Conservation (phyloP, 371 early-diverging fungal genomes). For the Choanephora cucurbitarum region DNA sequence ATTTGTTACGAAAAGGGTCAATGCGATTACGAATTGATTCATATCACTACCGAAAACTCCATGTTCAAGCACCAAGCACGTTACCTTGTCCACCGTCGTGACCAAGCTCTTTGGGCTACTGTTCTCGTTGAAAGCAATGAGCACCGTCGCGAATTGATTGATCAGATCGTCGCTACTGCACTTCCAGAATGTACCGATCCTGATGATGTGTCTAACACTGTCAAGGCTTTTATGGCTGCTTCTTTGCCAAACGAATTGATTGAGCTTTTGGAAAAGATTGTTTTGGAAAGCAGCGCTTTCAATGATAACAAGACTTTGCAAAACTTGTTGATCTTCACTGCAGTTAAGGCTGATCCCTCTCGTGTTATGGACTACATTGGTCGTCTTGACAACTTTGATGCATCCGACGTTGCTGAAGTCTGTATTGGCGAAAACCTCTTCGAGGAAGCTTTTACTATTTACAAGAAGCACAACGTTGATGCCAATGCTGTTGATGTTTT, state of each 20-base stretch:
- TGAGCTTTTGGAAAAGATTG: conserved; percentile 94
- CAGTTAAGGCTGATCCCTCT: conserved; percentile 90
- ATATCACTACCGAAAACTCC: conserved; percentile 93
- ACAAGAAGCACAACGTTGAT: conserved; percentile 89
- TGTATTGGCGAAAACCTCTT: conserved; percentile 85
- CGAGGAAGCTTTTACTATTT: conserved; percentile 96
- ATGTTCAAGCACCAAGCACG: conserved; percentile 99
- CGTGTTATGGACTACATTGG: conserved; percentile 94
- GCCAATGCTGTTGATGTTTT: conserved; percentile 87
- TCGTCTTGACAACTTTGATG: conserved; percentile 94
- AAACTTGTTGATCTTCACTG: conserved; percentile 96
- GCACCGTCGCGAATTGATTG: conserved; percentile 87
- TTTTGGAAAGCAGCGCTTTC: conserved; percentile 89
- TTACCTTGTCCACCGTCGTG: conserved; percentile 91
- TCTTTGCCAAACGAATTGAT: conserved; percentile 94
- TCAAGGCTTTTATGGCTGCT: conserved; percentile 98
- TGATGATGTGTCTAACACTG: conserved; percentile 95
- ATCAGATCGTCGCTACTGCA: conserved; percentile 90
- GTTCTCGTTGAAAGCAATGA: conserved; percentile 81
- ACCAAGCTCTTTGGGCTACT: conserved; percentile 81
- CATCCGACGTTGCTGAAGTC: conserved; percentile 93
- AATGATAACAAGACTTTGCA: conserved; percentile 95
- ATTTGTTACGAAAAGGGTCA: conserved; percentile 94
- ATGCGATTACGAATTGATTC: conserved; percentile 91
- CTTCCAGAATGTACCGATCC: conserved; percentile 94